phyloP scores from a whole-genome alignment of 2,329 filamentous ascomycete species.

The Diplodia sapinea region DNA sequence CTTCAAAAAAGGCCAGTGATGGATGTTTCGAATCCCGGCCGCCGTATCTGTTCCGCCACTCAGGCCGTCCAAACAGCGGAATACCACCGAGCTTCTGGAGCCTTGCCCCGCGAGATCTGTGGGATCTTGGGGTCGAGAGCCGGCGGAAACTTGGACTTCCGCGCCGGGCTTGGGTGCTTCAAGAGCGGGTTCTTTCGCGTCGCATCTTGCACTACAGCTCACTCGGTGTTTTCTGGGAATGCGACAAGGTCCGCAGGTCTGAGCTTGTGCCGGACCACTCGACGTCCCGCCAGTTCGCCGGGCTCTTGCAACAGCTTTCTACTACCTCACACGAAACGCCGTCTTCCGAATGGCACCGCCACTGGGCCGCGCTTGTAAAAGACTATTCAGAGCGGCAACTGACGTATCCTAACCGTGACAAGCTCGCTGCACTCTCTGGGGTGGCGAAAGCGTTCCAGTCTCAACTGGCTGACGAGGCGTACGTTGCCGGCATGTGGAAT shows the following conservation, averaged over 20 bases:
- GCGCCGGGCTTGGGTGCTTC: conserved; percentile 3
- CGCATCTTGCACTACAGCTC: conserved; percentile 13
- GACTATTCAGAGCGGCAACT: conserved; percentile 23
- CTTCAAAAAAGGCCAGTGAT: neutral
- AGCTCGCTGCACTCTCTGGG: conserved; percentile 8
- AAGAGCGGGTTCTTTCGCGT: conserved; percentile 13
- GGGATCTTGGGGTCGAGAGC: conserved; percentile 15
- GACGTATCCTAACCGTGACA: conserved; percentile 9
- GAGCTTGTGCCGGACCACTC: conserved; percentile 11
- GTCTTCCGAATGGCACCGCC: neutral
- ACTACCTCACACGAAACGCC: conserved; percentile 8
- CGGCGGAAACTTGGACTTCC: conserved; percentile 12
- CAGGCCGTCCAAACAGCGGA: neutral
- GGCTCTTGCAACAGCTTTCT: conserved; percentile 16
- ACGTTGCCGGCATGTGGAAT: conserved; percentile 18
- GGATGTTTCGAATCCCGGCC: conserved; percentile 9
- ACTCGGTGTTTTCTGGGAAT: conserved; percentile 11
- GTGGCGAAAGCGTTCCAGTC: conserved; percentile 8
- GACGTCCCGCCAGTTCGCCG: conserved; percentile 6
- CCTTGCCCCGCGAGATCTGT: conserved; percentile 10
- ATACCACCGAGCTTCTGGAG: conserved; percentile 8
- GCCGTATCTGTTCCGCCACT: neutral
- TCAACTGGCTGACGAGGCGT: conserved; percentile 1
- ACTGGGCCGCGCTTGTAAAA: neutral
- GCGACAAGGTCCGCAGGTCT: conserved; percentile 8